Evolutionary conservation across 257 asterid genomes (phyloP).

Genomic region (Nicotiana obtusifolia): DNA sequence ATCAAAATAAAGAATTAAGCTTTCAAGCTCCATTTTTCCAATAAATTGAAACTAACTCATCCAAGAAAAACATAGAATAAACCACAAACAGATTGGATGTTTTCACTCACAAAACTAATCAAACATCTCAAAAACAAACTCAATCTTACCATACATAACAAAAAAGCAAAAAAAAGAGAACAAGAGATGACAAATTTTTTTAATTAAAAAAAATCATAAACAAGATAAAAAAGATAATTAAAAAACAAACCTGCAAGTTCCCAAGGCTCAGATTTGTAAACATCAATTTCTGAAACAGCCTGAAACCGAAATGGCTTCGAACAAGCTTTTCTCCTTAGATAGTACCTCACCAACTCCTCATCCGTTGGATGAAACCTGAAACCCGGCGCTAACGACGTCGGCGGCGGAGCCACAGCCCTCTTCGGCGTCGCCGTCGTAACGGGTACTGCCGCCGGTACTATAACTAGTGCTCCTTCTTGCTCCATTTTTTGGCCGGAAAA

Average conservation of each 20-base stretch:
- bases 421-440: constrained; percentile 23
- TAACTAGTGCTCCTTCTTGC: constrained; percentile 42
- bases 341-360: constrained; percentile 85
- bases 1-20: neutral
- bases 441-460: constrained; percentile 16
- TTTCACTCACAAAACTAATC: neutral
- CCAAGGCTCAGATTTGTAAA: constrained; percentile 98
- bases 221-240: neutral
- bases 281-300: constrained; percentile 88
- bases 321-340: constrained; percentile 79
- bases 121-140: neutral
- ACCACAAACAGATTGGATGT: neutral
- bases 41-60: neutral
- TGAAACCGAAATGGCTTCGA: constrained; percentile 75
- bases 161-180: neutral
- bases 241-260: constrained; percentile 60
- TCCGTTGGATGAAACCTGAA: constrained; percentile 96
- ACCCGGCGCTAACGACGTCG: constrained; percentile 89
- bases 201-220: constrained; percentile 3
- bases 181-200: neutral
- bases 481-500: neutral
- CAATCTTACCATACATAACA: neutral
- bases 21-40: neutral
- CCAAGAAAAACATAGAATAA: neutral
- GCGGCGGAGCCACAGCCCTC: constrained; percentile 31